Percentiles rank a stretch among this genome's conserved stretches.
Conservation (phyloP, 495 filamentous ascomycete genomes). For the Parathielavia appendiculata region DNA sequence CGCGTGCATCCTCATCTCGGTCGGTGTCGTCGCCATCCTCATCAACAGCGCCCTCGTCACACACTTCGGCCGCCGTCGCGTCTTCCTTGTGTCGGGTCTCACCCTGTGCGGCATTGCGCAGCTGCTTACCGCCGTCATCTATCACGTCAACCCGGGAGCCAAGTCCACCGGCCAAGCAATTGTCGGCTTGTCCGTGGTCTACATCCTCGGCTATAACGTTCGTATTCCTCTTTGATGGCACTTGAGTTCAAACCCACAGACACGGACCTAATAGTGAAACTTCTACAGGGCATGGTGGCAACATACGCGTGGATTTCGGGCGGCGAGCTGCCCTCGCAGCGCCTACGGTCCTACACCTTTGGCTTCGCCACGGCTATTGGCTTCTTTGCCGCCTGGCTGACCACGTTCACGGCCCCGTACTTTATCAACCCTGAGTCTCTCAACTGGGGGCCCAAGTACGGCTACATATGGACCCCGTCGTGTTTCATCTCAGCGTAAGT, state of each 20-base stretch:
- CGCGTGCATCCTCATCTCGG: constrained; percentile 43
- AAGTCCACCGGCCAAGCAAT: constrained; percentile 47
- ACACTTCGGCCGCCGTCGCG: constrained; percentile 48
- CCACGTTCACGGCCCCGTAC: constrained; percentile 55
- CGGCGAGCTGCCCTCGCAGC: constrained; percentile 53
- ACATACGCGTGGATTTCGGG: constrained; percentile 58
- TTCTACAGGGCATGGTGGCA: constrained; percentile 39
- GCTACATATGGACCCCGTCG: constrained; percentile 51
- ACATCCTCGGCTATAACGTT: constrained; percentile 51
- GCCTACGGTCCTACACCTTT: constrained; percentile 52
- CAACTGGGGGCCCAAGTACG: constrained; percentile 54
- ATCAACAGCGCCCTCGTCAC: constrained; percentile 51
- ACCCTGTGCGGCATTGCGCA: constrained; percentile 49
- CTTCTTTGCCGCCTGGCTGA: constrained; percentile 53
- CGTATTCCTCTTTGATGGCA: no score
- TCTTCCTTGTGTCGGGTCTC: constrained; percentile 50
- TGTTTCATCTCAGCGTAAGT: constrained; percentile 25
- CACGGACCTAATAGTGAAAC: not conserved
- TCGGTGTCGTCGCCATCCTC: constrained; percentile 53
- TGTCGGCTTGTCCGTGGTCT: constrained; percentile 50
- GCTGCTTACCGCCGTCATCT: constrained; percentile 50
- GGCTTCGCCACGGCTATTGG: constrained; percentile 51
- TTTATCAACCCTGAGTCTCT: constrained; percentile 56
- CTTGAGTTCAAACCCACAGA: not conserved
- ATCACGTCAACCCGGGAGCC: constrained; percentile 45